Evolutionary conservation across 495 filamentous ascomycete genomes (phyloP).

Genomic region (Geoglossum glabrum): DNA sequence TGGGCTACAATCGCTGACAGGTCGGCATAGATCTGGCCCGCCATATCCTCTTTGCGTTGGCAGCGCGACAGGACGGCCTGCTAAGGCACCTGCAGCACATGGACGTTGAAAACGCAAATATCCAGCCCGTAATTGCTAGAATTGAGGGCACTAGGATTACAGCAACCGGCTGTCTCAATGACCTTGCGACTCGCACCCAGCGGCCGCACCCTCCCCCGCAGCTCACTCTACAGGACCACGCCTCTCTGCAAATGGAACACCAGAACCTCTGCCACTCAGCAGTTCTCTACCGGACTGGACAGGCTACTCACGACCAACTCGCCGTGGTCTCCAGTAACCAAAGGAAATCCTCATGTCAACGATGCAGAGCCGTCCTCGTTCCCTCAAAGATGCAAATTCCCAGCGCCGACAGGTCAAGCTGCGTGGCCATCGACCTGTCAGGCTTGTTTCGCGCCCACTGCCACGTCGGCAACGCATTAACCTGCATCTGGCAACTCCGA

Average conservation of each 20-base stretch:
- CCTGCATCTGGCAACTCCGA: background rate
- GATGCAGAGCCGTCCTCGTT: background rate
- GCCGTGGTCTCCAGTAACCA: background rate
- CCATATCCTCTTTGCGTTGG: conserved; percentile 2
- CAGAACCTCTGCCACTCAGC: conserved; percentile 2
- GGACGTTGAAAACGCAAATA: background rate
- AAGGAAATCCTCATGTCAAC: background rate
- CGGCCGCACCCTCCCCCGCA: background rate
- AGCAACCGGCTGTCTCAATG: background rate
- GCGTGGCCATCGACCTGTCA: background rate
- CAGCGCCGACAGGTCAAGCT: background rate
- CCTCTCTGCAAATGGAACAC: background rate
- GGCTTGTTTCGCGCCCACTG: conserved; percentile 3
- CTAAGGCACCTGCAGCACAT: background rate
- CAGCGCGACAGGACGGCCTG: background rate
- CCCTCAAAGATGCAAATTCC: background rate
- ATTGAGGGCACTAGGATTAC: background rate
- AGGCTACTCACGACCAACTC: background rate
- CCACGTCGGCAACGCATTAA: background rate
- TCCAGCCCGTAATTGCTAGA: background rate
- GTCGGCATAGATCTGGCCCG: conserved; percentile 1
- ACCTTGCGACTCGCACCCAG: background rate
- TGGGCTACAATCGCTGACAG: background rate
- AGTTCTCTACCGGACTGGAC: background rate
- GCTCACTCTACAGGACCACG: background rate